These are phyloP conservation scores for Fraxinus angustifolia DNA, from an alignment of 305 asterid genomes.

Conservation along the genomic window DNA sequence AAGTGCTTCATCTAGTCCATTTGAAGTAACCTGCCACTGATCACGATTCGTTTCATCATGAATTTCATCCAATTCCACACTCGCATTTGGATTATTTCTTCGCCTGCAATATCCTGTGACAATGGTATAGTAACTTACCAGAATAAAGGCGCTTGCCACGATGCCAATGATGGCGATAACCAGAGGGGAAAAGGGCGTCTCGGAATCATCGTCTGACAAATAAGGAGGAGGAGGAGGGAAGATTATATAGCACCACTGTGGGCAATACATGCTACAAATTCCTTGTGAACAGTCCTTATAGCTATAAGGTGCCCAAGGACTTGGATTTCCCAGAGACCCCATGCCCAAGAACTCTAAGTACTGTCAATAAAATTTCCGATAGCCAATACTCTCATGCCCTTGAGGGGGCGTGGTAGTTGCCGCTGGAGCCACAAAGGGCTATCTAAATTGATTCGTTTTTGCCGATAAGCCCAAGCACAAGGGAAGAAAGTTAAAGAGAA, in stretches of 20 bases:
- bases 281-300: slow-evolving; percentile 64
- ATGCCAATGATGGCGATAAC: slow-evolving; percentile 61
- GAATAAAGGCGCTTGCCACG: slow-evolving; percentile 55
- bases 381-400: slow-evolving; percentile 5
- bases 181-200: slow-evolving; percentile 57
- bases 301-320: slow-evolving; percentile 56
- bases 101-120: slow-evolving; percentile 52
- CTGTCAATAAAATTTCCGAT: slow-evolving; percentile 18
- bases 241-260: slow-evolving; percentile 69
- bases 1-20: slow-evolving; percentile 54
- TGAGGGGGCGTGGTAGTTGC: slow-evolving; percentile 5
- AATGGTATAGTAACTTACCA: slow-evolving; percentile 62
- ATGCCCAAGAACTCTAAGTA: slow-evolving; percentile 12
- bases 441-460: not conserved
- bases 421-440: not conserved
- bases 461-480: not conserved
- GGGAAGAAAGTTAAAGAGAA: slow-evolving; percentile 39
- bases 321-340: slow-evolving; percentile 55
- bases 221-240: slow-evolving; percentile 59
- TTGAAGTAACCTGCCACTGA: slow-evolving; percentile 37
- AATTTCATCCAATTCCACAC: slow-evolving; percentile 18
- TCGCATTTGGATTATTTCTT: slow-evolving; percentile 15
- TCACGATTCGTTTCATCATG: slow-evolving; percentile 32
- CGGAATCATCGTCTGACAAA: slow-evolving; percentile 40
- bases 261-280: slow-evolving; percentile 72